Percentiles rank a stretch among this genome's conserved stretches.
These are phyloP conservation scores for Murraya paniculata DNA, from an alignment of 345 rosid genomes.

Conservation along the genomic window DNA sequence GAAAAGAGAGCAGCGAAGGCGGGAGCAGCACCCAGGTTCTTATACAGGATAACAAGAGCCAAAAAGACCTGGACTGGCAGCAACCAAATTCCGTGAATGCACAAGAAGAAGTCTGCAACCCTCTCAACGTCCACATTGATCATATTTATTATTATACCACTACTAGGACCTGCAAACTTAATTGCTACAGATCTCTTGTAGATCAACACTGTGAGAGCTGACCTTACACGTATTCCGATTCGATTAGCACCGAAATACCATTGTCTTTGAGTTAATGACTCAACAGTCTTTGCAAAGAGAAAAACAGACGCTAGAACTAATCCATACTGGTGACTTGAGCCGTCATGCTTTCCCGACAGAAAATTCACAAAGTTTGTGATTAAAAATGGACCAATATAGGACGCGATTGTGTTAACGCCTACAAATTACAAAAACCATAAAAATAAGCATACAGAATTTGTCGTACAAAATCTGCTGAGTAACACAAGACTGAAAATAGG, in stretches of 20 bases:
- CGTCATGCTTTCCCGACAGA: constrained; percentile 34
- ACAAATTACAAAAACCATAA: constrained; percentile 1
- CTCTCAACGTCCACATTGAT: constrained; percentile 66
- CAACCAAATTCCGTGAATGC: constrained; percentile 68
- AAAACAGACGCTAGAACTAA: constrained; percentile 50
- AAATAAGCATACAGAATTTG: not conserved
- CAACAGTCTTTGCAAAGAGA: constrained; percentile 59
- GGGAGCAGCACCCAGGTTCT: constrained; percentile 60
- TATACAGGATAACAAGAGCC: constrained; percentile 49
- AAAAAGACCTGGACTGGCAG: constrained; percentile 59
- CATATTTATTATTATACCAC: constrained; percentile 53
- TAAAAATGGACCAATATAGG: constrained; percentile 59
- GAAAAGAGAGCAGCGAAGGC: constrained; percentile 49
- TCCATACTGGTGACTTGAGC: constrained; percentile 38
- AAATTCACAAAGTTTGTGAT: constrained; percentile 63
- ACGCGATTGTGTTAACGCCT: constrained; percentile 57
- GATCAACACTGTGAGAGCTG: constrained; percentile 50
- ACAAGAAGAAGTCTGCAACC: constrained; percentile 61
- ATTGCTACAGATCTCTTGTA: constrained; percentile 54
- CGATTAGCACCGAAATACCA: constrained; percentile 74
- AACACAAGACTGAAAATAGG: not conserved
- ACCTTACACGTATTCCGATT: constrained; percentile 51
- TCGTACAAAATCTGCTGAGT: not conserved
- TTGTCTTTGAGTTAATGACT: constrained; percentile 57
- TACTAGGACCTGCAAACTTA: constrained; percentile 37